Base-by-base conservation (phyloP, 495 filamentous ascomycete species). In the Paragyromitra xinjiangensis region DNA sequence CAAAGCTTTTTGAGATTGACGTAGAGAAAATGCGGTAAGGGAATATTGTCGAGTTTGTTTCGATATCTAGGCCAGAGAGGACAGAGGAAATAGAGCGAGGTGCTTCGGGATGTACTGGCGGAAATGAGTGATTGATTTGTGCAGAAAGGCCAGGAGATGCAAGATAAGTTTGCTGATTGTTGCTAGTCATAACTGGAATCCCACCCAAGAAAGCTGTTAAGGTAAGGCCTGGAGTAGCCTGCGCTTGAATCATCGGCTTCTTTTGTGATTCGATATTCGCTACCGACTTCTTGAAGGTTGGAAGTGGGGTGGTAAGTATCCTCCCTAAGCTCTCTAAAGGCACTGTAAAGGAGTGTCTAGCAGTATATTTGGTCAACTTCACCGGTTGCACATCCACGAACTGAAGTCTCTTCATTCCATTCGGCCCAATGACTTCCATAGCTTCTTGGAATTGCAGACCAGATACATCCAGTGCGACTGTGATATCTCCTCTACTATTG, bases 381-480 rank as follows among this genome's bases (percentile, higher is more conserved):
- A 74, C 37, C 45, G 29, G 34, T 45, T 42, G 34, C 45, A 77
- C 55, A 14, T 44, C 9, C 55, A 14, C 51, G 7, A 73, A 11
- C 24, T 22, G 58, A 8, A 73, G 12, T 19, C 11, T 42, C 29
- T 44, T 64, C 59, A 8, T 19, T 29, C 68, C 55, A 26, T 53
- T 29, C 26, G 67, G 56, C 11, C 12, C 45, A 6, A 53, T 6
- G 6, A 26, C 65, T 6, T 67, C 51, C 39, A 73, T 48, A 12
- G 62, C 53, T 58, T 78, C 48, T 64, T 62, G 40, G 50, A 68
- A 74, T 55, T 40, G 64, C 26, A 74, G 44, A 14, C 64, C 86
- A 0, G 83, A 79, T 37, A 86, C 86, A 79, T 88, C 83, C 34
- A 88, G 64, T 0, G 84, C 83, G 4, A 88, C 53, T 0, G 80